Evolutionary conservation across 1,139 yeast genomes (phyloP), one percentile per base, ranked within the genome.

Genomic region (Sugiyamaella novakii): DNA sequence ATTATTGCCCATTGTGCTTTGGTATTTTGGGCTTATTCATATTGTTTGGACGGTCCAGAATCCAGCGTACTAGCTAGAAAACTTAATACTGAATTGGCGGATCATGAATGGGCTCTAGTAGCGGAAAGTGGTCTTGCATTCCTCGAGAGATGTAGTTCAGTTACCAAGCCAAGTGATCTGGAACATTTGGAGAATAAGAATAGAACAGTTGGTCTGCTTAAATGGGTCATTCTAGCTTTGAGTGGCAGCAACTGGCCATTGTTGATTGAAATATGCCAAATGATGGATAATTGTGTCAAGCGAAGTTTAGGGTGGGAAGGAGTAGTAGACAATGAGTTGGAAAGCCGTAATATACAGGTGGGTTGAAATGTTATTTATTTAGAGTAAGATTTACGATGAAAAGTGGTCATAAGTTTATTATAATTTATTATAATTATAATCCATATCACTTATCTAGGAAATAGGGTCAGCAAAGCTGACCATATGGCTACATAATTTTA

Each of bases 11-110:
- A 78, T 43, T 73, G 79, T 1, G 67, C 77, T 0, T 61, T 82
- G 42, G 71, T 81, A 18, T 63, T 80, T 6, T 83, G 84, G 82
- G 74, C 81, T 0, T 81, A 75, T 55, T 74, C 74, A 44, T 80
- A 66, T 60, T 69, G 71, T n/a, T 56, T 70, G 1, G 71, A 71
- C 39, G 87, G 87, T 0, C 81, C 84, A 0, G 87, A 82, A 56
- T 62, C 69, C 2, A 59, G 61, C n/a, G 64, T 59, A 14, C 51
- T 60, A 5, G 40, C 47, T 2, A 50, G 45, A 14, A 44, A 35
- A 10, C 39, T 38, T 21, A 38, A 49, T 17, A 25, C 39, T 14
- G 35, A 45, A n/a, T 28, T 28, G 11, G 37, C 46, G 15, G 55
- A 52, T 12, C 42, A 52, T 17, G 55, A 52, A 19, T 52, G 55